Percentiles rank a stretch among this genome's conserved stretches.
These are phyloP conservation scores for Durusdinium trenchii DNA, from an alignment of 73 alveolate genomes.

Conservation along the genomic window DNA sequence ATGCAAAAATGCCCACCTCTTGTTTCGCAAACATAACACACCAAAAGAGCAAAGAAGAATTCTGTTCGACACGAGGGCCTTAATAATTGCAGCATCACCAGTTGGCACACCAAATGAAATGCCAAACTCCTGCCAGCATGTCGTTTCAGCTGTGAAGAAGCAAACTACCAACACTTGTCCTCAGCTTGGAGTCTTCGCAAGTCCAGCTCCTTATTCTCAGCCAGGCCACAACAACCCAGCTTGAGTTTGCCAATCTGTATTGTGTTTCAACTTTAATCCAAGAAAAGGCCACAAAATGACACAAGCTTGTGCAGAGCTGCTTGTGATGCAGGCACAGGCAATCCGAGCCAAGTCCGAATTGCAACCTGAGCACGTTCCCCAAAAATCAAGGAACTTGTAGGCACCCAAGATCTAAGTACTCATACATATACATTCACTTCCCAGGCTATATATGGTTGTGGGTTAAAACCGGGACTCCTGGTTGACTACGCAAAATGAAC, in stretches of 20 bases:
- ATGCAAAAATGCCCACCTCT: too few species aligned
- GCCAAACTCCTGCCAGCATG: conserved; percentile 56
- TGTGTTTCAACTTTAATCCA: background rate
- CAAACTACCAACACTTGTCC: background rate
- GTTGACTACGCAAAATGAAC: too few species aligned
- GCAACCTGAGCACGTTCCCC: conserved; percentile 24
- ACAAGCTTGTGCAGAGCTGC: background rate
- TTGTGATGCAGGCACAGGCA: conserved; percentile 18
- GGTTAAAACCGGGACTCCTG: too few species aligned
- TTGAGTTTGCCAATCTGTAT: background rate
- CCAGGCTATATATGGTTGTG: background rate
- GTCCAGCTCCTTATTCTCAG: conserved; percentile 18
- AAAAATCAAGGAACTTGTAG: too few species aligned
- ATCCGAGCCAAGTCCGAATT: background rate
- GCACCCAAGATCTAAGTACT: too few species aligned
- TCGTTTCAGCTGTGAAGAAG: background rate
- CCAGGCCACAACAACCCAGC: background rate
- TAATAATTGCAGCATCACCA: conserved; percentile 69
- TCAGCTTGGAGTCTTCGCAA: conserved; percentile 46
- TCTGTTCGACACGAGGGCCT: conserved; percentile 12
- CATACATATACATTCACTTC: background rate
- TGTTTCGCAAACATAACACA: too few species aligned
- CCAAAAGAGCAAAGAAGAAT: too few species aligned
- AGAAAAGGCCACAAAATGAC: background rate
- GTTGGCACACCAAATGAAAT: conserved; percentile 90